Evolutionary conservation across 2,329 filamentous ascomycete species (phyloP).

Genomic region (Thielaviopsis ethacetica): DNA sequence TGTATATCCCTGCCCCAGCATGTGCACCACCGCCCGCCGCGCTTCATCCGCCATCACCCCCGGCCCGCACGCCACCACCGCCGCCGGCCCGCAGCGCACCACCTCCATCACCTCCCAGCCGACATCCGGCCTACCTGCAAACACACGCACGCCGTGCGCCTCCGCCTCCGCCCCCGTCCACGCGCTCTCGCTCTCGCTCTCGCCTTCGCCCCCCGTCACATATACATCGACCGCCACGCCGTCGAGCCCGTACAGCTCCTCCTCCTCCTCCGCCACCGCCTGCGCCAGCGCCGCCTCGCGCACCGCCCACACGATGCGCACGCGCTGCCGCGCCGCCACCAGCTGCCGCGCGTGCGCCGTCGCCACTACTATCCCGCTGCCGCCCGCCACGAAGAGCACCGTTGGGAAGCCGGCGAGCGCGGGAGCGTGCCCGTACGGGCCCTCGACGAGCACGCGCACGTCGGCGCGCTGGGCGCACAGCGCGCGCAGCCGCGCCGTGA

Average conservation of each 20-base stretch:
- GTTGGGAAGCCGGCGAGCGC: too few relatives aligned
- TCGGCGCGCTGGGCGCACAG: slow-evolving; percentile 16
- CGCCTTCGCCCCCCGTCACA: slow-evolving; percentile 16
- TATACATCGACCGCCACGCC: slow-evolving; percentile 23
- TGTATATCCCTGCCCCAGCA: slow-evolving; percentile 16
- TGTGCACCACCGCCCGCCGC: slow-evolving; percentile 20
- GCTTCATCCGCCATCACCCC: slow-evolving; percentile 28
- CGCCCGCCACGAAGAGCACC: slow-evolving; percentile 28
- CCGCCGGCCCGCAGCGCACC: slow-evolving; percentile 15
- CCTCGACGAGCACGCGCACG: slow-evolving; percentile 25
- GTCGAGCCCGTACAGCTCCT: slow-evolving; percentile 16
- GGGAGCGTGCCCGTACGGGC: slow-evolving; percentile 29
- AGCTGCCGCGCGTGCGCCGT: slow-evolving; percentile 23
- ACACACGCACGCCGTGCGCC: slow-evolving; percentile 14
- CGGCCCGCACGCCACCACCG: slow-evolving; percentile 29
- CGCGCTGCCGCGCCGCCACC: slow-evolving; percentile 14
- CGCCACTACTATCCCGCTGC: slow-evolving; percentile 28
- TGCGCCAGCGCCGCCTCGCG: slow-evolving; percentile 23
- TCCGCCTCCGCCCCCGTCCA: not conserved
- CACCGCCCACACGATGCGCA: slow-evolving; percentile 28
- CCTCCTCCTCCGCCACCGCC: slow-evolving; percentile 18
- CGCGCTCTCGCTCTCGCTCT: too few relatives aligned
- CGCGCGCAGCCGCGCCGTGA: slow-evolving; percentile 23
- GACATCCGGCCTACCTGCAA: slow-evolving; percentile 20
- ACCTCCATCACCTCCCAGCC: slow-evolving; percentile 18